Conservation (phyloP, 768 basidiomycete species). For the Tricholoma furcatifolium region DNA sequence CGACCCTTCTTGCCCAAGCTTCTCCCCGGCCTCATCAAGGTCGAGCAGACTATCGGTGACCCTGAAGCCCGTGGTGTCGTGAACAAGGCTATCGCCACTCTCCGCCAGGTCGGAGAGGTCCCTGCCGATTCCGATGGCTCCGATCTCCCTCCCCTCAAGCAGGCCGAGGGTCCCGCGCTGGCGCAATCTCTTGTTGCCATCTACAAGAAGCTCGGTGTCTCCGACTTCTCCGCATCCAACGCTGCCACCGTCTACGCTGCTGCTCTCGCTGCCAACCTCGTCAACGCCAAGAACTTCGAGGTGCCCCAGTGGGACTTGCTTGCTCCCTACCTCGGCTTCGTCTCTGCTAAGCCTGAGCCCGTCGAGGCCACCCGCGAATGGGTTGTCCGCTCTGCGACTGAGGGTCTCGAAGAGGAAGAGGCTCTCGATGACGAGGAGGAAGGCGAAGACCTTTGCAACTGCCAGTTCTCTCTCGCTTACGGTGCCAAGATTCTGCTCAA, state of each 20-base stretch:
- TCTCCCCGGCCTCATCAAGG: constrained; percentile 93
- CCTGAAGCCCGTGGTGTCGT: constrained; percentile 96
- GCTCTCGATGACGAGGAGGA: constrained; percentile 90
- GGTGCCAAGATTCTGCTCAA: constrained; percentile 99
- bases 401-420: constrained; percentile 66
- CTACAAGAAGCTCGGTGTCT: constrained; percentile 81
- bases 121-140: constrained; percentile 82
- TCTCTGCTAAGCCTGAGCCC: constrained; percentile 63
- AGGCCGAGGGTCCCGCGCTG: constrained; percentile 68
- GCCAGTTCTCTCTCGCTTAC: constrained; percentile 97
- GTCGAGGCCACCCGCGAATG: constrained; percentile 73
- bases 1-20: constrained; percentile 96
- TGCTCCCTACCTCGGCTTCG: constrained; percentile 71
- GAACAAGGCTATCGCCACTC: constrained; percentile 88
- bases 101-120: constrained; percentile 93
- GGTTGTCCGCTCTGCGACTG: constrained; percentile 86
- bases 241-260: constrained; percentile 68
- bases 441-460: constrained; percentile 98
- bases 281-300: constrained; percentile 92
- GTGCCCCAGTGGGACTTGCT: constrained; percentile 84
- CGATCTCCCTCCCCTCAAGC: constrained; percentile 83
- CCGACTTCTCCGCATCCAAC: constrained; percentile 52
- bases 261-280: constrained; percentile 79
- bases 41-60: constrained; percentile 92
- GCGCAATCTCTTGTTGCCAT: constrained; percentile 65